phyloP scores from a whole-genome alignment of 768 basidiomycete species.

The Leccinum variicolor region DNA sequence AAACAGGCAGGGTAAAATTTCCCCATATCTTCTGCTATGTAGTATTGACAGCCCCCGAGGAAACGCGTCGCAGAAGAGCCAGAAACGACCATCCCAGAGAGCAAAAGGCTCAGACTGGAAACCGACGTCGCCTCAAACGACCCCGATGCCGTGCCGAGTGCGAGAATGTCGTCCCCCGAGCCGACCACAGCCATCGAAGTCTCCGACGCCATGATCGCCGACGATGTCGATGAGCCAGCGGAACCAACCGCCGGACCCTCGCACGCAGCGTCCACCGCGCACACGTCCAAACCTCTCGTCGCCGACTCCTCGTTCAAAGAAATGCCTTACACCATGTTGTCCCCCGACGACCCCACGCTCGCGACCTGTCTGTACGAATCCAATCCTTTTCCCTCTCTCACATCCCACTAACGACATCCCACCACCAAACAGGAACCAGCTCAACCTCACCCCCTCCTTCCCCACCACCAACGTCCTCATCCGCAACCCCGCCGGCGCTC shows the following conservation, averaged over 20 bases:
- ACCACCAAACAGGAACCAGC: constrained; percentile 52
- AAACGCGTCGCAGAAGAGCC: constrained; percentile 51
- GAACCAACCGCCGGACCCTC: neutral
- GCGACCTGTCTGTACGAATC: constrained; percentile 64
- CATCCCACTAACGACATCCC: neutral
- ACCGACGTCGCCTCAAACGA: constrained; percentile 14
- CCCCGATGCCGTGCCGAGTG: constrained; percentile 1
- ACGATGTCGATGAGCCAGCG: constrained; percentile 1
- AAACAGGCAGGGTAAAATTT: constrained; percentile 14
- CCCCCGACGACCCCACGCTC: constrained; percentile 67
- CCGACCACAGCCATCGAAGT: constrained; percentile 1
- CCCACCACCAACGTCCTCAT: constrained; percentile 78
- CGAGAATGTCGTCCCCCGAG: constrained; percentile 5
- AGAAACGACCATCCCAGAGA: constrained; percentile 37
- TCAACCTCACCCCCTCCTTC: constrained; percentile 68
- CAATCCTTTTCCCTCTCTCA: neutral
- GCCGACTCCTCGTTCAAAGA: constrained; percentile 66
- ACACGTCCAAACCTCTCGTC: constrained; percentile 9
- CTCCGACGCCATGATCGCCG: neutral
- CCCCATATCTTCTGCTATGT: neutral
- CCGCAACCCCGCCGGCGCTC: constrained; percentile 73
- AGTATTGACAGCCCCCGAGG: constrained; percentile 16
- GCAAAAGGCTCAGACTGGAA: constrained; percentile 49
- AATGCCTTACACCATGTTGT: constrained; percentile 84
- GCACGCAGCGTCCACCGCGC: neutral